Evolutionary conservation across 192 early-diverging fungal genomes (phyloP), one percentile per base, ranked within the genome.

Genomic region (Obelidium mucronatum): DNA sequence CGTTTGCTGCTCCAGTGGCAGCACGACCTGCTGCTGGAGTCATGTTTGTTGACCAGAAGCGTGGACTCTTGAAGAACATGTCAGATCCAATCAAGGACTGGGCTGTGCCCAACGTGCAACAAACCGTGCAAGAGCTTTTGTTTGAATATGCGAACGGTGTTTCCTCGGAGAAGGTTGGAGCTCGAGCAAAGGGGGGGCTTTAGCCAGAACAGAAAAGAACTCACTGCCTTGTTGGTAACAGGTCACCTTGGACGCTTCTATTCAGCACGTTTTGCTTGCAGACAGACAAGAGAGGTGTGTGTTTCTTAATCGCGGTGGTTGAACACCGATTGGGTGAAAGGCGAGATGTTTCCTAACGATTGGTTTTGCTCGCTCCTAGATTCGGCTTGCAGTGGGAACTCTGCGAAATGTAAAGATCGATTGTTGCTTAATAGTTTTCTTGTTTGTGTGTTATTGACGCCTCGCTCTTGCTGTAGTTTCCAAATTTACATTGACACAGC

Each of bases 241-340:
- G 67, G 44, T 69, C 42, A 52, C 26, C 52, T 51, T 72, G 24
- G 69, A 72, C 39, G 69, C 69, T 36, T 55, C 69, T 5, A 31
- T 72, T 31, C 28, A 59, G 36, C 8, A 72, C 54, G 26, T n/a
- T 5, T 36, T 72, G 53, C 39, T 72, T 8, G 54, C 40, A 6
- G 69, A 72, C 39, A 72, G 36, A 36, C 69, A 72, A 2, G 69
- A 72, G 22, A 72, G 69, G 69, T 72, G 30, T 54, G 26, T 69
- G 56, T 19, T 6, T n/a, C n/a, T n/a, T n/a, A 15, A 13, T 22
- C 48, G 48, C 48, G 11, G 8, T 51, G 48, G 8, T 8, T 22
- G 22, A 51, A 13, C 48, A 51, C 48, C 48, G 22, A 13, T 51
- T 13, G 48, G 11, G n/a, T n/a, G n/a, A n/a, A n/a, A n/a, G n/a